phyloP scores from a whole-genome alignment of 352 stramenopile genomes.

The Paralagenidium karlingii region DNA sequence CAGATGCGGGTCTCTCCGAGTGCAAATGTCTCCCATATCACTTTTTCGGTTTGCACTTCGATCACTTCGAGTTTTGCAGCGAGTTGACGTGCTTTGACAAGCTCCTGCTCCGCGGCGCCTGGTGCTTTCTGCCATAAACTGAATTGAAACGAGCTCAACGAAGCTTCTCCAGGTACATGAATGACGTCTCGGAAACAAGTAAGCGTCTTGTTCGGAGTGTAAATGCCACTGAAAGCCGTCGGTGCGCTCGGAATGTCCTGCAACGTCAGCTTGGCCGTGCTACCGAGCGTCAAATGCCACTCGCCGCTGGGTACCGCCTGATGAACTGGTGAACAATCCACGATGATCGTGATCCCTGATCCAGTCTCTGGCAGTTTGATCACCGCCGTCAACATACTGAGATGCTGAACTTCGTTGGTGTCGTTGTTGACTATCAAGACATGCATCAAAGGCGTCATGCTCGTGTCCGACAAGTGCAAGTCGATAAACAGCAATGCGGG shows the following conservation, averaged over 20 bases:
- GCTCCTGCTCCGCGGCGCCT: too few relatives aligned
- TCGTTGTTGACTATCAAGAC: conserved; percentile 32
- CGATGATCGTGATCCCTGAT: conserved; percentile 20
- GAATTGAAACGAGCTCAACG: too few relatives aligned
- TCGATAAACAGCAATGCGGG: conserved; percentile 19
- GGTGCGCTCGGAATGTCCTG: conserved; percentile 15
- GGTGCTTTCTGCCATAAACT: too few relatives aligned
- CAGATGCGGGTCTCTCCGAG: conserved; percentile 22
- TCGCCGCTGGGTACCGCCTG: conserved; percentile 22
- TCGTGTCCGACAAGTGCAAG: conserved; percentile 39
- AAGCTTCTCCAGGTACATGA: conserved; percentile 19
- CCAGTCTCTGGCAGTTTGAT: conserved; percentile 1
- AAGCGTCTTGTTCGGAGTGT: conserved; percentile 53
- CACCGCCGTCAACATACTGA: background rate
- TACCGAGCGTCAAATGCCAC: conserved; percentile 48
- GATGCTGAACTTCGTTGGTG: conserved; percentile 17
- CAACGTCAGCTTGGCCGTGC: conserved; percentile 32
- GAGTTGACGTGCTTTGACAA: conserved; percentile 1
- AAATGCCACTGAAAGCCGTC: conserved; percentile 31
- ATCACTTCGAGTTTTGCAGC: conserved; percentile 56
- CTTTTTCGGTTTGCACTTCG: conserved; percentile 14
- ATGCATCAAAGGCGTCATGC: conserved; percentile 27
- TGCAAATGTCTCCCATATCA: conserved; percentile 12
- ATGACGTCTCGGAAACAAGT: conserved; percentile 54
- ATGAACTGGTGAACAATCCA: conserved; percentile 24